Evolutionary conservation across 306 rosid species (phyloP), one percentile per base, ranked within the genome.

Genomic region (Canavalia ensiformis): DNA sequence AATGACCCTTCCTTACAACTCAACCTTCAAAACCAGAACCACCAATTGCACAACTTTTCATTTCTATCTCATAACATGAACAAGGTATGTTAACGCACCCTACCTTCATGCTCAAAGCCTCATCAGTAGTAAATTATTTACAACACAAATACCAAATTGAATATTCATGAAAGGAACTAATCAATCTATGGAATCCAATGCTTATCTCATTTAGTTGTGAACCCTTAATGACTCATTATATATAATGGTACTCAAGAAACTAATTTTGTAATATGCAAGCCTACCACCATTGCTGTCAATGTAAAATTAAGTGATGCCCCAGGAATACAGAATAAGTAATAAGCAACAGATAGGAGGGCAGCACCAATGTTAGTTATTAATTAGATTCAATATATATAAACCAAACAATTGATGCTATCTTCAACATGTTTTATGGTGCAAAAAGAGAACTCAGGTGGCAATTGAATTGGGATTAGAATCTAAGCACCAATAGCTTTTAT

Each of bases 401-500:
- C 34, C 34, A 1, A 56, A n/a, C 59, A 52, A 18, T 18, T 18
- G 25, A 28, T 18, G 5, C 9, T 59, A 46, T 56, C 50, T 42
- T 56, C 39, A 45, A 57, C 18, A 2, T 59, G 11, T 47, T 50
- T 46, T 47, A 58, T 46, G 59, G 35, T 55, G 13, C 13, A 45
- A 68, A 68, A 18, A 18, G 25, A 18, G 25, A 70, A 55, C 7
- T 10, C 12, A 5, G 11, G 51, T 35, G 63, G 67, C 37, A 58
- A n/a, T 1, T 73, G 39, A 34, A 25, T 47, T 25, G 52, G 72
- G 33, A 30, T 28, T 60, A 60, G 54, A 80, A 47, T 37, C 34
- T 59, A 60, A 70, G 83, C 66, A 49, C 63, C 67, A 50, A 50
- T 30, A 73, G 68, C n/a, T 50, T 29, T 81, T 51, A 63, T 50